Base-by-base conservation (phyloP, 2,329 filamentous ascomycete species). In the Xylariaceae sp. region DNA sequence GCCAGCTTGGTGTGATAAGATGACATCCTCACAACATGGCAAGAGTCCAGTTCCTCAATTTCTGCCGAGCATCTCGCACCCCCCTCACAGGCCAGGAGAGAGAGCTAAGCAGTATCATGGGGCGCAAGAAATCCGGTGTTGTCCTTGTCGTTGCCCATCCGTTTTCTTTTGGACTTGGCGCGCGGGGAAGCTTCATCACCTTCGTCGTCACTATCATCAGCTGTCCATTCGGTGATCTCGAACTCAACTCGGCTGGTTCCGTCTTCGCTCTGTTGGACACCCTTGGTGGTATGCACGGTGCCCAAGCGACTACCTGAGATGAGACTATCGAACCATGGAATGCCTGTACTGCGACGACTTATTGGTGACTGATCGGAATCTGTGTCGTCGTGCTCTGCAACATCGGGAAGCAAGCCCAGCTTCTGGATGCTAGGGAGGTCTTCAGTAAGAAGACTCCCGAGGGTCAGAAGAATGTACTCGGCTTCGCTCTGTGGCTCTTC, bases 261-360 rank as follows among this genome's bases (percentile, higher is more conserved):
- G 70, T 90, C 85, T n/a, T 76, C 75, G 54, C 82, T 86, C 54
- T 72, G 69, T 51, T 74, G 73, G 39, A 80, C 75, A 30, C 84
- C 82, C 59, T 82, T 81, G 13, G 84, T 81, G 65, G 83, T 83
- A 71, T 84, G 85, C 73, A 88, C 79, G 54, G 81, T 85, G 1
- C 89, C 89, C 48, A 96, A 75, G 45, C 80, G 80, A 65, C 89
- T 92, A 56, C 90, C 87, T 68, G 89, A 83, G 2, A 95, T 82
- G 79, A 96, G 81, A 64, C 84, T 83, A 67, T 96, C 90, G 66
- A 96, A 93, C 90, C 91, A 96, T 0, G 91, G 89, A 34, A 93
- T 81, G 2, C 88, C 87, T 77, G 86, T 90, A 2, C 85, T 85
- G 51, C 89, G 78, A 0, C 83, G 84, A 67, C 67, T 78, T 62